Base-by-base conservation (phyloP, 2,329 filamentous ascomycete species). In the Aureobasidium sp. region DNA sequence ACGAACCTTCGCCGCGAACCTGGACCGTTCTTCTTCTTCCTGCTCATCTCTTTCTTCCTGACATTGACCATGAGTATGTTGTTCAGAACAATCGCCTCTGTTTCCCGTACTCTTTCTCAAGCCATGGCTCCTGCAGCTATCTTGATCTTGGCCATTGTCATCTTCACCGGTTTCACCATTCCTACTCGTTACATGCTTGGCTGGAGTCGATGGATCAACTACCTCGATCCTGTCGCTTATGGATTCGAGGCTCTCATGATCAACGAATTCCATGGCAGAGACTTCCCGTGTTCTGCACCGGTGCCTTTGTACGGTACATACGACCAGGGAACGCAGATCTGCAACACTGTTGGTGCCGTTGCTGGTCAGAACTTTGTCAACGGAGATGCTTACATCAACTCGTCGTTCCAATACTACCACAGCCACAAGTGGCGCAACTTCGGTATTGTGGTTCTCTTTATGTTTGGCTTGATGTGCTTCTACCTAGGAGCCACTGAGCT, bases 21-120 rank as follows among this genome's bases (percentile, higher is more conserved):
- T 0, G 87, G 86, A 2, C 75, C 85, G 0, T 96, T 94, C 78
- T 96, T 96, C 79, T 88, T 90, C 75, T 95, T 90, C 80, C 73
- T 90, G 61, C 77, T 96, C 57, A 82, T 93, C 69, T 87, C 84
- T 2, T 90, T 93, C 74, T 71, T 81, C 61, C 85, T 84, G 1
- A 89, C 89, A 0, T 66, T 95, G 68, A 80, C 83, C 64, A 94
- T 94, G 88, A 91, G 87, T 50, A 92, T 90, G 85, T 81, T 93
- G 64, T 95, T 95, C 81, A 83, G 90, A 53, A 87, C 84, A 7
- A 89, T 95, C 64, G 90, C 82, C n/a, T 86, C 88, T 0, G 76
- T 86, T 1, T 91, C 90, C 4, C 80, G 88, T 51, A 89, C 88
- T 0, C 71, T 84, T 6, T 77, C 78, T 0, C 80, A 84, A 67